phyloP scores from a whole-genome alignment of 2,329 filamentous ascomycete species.

The Ophioceras dolichostomum region DNA sequence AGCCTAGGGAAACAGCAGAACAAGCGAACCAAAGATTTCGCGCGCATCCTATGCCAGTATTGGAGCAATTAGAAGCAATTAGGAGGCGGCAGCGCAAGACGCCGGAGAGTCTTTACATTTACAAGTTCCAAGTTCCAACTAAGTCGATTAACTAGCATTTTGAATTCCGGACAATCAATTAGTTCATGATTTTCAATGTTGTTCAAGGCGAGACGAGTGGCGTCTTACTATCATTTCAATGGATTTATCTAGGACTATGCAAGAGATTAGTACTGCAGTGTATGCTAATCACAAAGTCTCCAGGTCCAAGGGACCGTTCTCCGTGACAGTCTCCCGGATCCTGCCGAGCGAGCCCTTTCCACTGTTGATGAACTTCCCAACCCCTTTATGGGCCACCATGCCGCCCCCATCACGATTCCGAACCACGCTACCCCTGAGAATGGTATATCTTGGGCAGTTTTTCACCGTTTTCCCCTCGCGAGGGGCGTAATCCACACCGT shows the following conservation, averaged over 20 bases:
- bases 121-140: no score
- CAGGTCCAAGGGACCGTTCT: conserved; percentile 8
- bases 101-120: no score
- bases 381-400: conserved; percentile 31
- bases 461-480: conserved; percentile 43
- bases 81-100: no score
- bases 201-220: no score
- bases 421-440: conserved; percentile 44
- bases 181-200: no score
- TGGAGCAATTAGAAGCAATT: no score
- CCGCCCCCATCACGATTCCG: conserved; percentile 44
- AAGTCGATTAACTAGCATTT: no score
- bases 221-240: no score
- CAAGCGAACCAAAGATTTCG: no score
- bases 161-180: no score
- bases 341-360: conserved; percentile 12
- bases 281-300: conserved; percentile 5
- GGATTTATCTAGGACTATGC: neutral
- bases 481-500: conserved; percentile 50
- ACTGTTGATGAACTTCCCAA: conserved; percentile 35
- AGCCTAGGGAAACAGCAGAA: no score
- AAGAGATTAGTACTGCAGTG: neutral
- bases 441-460: conserved; percentile 50
- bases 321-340: conserved; percentile 9
- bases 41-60: no score